Evolutionary conservation across 1,284 basidiomycete genomes (phyloP), one percentile per base, ranked within the genome.

Genomic region (Gastroboletus turbinatus): DNA sequence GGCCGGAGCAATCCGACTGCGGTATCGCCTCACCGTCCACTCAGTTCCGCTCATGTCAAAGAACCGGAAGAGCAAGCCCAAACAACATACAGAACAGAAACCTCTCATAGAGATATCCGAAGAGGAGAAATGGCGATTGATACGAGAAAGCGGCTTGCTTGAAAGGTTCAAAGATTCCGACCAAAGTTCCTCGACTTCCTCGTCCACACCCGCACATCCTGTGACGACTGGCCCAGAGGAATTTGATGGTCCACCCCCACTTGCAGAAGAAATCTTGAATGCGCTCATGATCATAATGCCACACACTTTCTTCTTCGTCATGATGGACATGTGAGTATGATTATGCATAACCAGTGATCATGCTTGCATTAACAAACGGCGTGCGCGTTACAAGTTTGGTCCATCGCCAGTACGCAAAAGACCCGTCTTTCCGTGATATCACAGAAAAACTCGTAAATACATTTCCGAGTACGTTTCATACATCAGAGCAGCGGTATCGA

Each of bases 111-210:
- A 86, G 48, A 83, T 92, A 35, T 69, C 88, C 4, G 83, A 88
- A 66, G 82, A 85, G 2, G 90, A 92, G 66, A 83, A 92, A 77
- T 85, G 84, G 86, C 82, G 88, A 13, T 73, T 92, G 45, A 82
- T 92, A 63, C 78, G 82, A 25, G 75, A 90, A 60, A 80, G 82
- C 23, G 88, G 87, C 29, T 75, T 91, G 44, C 75, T 92, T 27
- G 76, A 80, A 57, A 76, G 78, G 57, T 63, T 79, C 57, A 48
- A 58, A 4, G 58, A 58, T 48, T 29, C 60, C 6, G 55, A 54
- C 55, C 45, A 53, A 46, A 43, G 10, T 21, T 25, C 43, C 5
- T 33, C 21, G 36, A 42, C 44, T 1, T 29, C 53, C 46, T 35
- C 23, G 35, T 27, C 50, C 17, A 27, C 45, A 25, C 42, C 43